These are phyloP conservation scores for Hyphodiscus hymeniophilus DNA, from an alignment of 495 filamentous ascomycete genomes.

Conservation along the genomic window DNA sequence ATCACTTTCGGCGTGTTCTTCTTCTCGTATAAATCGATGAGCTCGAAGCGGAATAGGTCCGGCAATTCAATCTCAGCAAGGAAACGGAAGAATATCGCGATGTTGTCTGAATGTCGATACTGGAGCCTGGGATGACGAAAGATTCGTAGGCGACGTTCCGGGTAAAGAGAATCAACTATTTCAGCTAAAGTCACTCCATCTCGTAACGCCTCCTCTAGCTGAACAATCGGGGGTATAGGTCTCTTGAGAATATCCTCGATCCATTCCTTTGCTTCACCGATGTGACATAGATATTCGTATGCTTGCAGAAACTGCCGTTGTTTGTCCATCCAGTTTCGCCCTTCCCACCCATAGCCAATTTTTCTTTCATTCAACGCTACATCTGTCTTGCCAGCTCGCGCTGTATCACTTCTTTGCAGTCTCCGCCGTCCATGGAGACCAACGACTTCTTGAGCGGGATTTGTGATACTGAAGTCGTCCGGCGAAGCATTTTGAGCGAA, in stretches of 20 bases:
- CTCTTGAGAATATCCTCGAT: constrained; percentile 90
- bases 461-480: constrained; percentile 72
- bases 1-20: constrained; percentile 99
- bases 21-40: constrained; percentile 98
- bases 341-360: constrained; percentile 62
- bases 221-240: constrained; percentile 88
- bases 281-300: constrained; percentile 98
- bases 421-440: constrained; percentile 77
- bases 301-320: constrained; percentile 93
- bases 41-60: constrained; percentile 96
- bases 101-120: constrained; percentile 95
- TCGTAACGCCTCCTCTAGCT: constrained; percentile 86
- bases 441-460: constrained; percentile 70
- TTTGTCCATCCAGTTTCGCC: constrained; percentile 97
- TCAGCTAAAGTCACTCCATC: constrained; percentile 95
- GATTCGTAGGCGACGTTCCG: constrained; percentile 65
- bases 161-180: constrained; percentile 84
- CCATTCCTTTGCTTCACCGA: constrained; percentile 99
- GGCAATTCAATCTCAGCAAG: constrained; percentile 90
- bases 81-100: constrained; percentile 87
- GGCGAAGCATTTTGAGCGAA: constrained; percentile 65
- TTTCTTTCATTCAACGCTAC: constrained; percentile 32
- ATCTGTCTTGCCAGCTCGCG: constrained; percentile 35
- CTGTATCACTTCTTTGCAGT: constrained; percentile 66
- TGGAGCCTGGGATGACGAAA: constrained; percentile 80